Base-by-base conservation (phyloP, 225 moss, liverwort and hornwort species). In the Anthoceros angustus region DNA sequence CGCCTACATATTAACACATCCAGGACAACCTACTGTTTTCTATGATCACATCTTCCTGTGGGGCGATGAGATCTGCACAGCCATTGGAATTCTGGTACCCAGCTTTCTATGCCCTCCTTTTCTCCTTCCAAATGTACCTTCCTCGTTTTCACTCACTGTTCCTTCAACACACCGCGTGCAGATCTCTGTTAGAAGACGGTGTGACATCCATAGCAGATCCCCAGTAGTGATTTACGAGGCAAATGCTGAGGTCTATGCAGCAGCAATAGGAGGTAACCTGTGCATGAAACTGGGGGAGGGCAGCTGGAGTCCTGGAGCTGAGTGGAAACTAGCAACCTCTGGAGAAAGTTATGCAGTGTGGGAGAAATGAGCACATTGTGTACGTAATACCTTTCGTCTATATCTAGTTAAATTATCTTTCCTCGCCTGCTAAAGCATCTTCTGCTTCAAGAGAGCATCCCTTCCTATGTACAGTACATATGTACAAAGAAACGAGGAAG, bases 221-320 rank as follows among this genome's bases (percentile, higher is more conserved):
- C 77, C 75, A 41, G 77, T 88, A 38, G 73, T 71, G 42, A 95
- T 95, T 43, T 72, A 86, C 15, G 91, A 86, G 67, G 91, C 95
- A 41, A 88, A 86, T 62, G 65, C 75, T 42, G 67, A 72, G 42
- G 76, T 95, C 14, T 95, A 95, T 43, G 95, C 91, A 32, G 95
- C 95, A 21, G 78, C 79, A 74, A 80, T 95, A 43, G 91, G 88
- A 75, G 86, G 83, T 25, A 86, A 72, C 46, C 74, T 95, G 61
- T 91, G 88, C 69, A 83, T 95, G 85, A 95, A 95, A 71, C 64
- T 95, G 38, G 95, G 95, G 12, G 86, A 95, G 66, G 95, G 91
- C 32, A 74, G 82, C 60, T 95, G 91, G 95, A 68, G 82, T 63
- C 89, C 95, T 62, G 72, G 62, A 78, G 95, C 78, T 50, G 75